phyloP scores from a whole-genome alignment of 805 yeast genomes.

The Myxozyma kluyveri region DNA sequence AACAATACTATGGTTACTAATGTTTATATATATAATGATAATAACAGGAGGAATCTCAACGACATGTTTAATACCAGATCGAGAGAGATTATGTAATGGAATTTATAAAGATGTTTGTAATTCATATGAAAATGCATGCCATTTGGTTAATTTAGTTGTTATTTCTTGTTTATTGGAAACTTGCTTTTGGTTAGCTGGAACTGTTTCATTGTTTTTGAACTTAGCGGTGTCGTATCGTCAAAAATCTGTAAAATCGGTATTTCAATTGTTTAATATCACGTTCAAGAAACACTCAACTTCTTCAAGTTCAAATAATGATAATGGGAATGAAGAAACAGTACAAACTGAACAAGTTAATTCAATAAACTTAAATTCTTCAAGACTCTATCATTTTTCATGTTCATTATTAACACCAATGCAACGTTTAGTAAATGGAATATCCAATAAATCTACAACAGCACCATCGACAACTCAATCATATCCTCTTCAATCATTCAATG shows the following conservation, averaged over 20 bases:
- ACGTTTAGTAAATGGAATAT: no score
- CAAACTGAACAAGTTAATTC: no score
- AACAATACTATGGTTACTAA: slow-evolving; percentile 15
- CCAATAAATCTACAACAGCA: no score
- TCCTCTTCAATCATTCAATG: no score
- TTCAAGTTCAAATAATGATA: no score
- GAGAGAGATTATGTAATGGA: slow-evolving; percentile 6
- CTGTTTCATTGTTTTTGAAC: slow-evolving; percentile 20
- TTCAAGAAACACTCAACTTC: no score
- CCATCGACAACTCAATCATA: no score
- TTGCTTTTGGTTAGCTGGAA: slow-evolving; percentile 22
- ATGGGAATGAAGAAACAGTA: no score
- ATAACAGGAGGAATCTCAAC: slow-evolving; percentile 25
- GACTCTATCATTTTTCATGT: no score
- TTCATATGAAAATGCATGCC: slow-evolving; percentile 15
- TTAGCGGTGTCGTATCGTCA: slow-evolving; percentile 20
- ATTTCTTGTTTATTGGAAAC: slow-evolving; percentile 20
- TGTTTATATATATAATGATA: slow-evolving; percentile 22
- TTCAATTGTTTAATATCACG: no score
- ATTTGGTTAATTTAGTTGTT: slow-evolving; percentile 18
- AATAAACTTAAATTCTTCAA: no score
- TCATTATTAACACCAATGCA: no score
- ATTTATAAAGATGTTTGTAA: slow-evolving; percentile 7
- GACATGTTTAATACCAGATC: slow-evolving; percentile 15
- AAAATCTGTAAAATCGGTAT: neutral